Base-by-base conservation (phyloP, 306 rosid genomes). In the Malus fusca region DNA sequence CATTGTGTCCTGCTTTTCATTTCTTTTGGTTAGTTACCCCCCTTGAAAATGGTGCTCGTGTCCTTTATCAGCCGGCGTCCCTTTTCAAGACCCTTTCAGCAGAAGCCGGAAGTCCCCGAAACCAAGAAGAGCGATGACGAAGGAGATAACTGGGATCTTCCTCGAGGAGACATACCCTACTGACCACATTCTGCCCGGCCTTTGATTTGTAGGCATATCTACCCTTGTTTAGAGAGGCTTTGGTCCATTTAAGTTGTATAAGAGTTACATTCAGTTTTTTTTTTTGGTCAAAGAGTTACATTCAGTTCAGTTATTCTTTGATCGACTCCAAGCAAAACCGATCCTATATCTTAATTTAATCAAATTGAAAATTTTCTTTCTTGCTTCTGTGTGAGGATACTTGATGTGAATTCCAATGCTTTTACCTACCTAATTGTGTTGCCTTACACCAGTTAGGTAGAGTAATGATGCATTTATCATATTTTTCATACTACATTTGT, bases 71-170 rank as follows among this genome's bases (percentile, higher is more conserved):
- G 21, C 70, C 84, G 90, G 90, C 87, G 84, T 1, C 81, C 85
- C 18, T 77, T 46, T 31, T 30, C 56, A 11, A 86, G 79, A 75
- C 60, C 75, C 64, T 51, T 77, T 8, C 78, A 60, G 33, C 80
- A 42, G 53, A 63, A 64, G 74, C 79, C n/a, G 31, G 82, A 81
- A 56, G 85, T 42, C 28, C 75, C 86, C 17, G 37, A 60, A 75
- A 55, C 56, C 71, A 86, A 81, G 87, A 82, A 88, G 84, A 89
- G 75, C 58, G 97, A 84, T 73, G 98, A 89, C 26, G 91, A 79
- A 4, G 84, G 85, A 23, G 98, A 93, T 80, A 87, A 87, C 83
- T 93, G 96, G 97, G 94, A 91, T 82, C 75, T 91, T 48, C 94
- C 96, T 40, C 87, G 64, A 73, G 97, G 72, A 58, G 85, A 58